phyloP scores from a whole-genome alignment of 1,139 yeast genomes.

The Tardiomyces digboiensis region DNA sequence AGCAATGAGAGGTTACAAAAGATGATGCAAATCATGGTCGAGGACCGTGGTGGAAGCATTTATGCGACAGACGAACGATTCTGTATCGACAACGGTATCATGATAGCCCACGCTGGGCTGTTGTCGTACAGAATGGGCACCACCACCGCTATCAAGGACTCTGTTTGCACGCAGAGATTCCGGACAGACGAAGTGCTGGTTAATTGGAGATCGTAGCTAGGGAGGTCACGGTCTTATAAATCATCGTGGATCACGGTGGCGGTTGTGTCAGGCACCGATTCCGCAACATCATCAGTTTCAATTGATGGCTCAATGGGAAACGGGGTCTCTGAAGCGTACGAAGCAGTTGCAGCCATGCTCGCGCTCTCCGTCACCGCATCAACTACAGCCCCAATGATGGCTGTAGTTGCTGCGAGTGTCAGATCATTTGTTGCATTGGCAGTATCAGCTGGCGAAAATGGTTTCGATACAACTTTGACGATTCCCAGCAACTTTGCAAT shows the following conservation, averaged over 20 bases:
- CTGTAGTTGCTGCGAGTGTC: no score
- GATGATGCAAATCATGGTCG: conserved; percentile 94
- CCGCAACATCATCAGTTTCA: no score
- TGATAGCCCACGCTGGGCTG: conserved; percentile 98
- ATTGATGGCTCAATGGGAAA: no score
- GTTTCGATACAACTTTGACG: conserved; percentile 12
- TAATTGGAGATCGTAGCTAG: no score
- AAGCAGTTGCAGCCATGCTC: no score
- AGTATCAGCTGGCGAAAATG: not conserved
- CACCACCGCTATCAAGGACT: conserved; percentile 44
- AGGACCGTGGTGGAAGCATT: conserved; percentile 77
- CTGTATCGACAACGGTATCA: conserved; percentile 95
- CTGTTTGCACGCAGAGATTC: conserved; percentile 89
- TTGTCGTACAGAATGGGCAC: conserved; percentile 80
- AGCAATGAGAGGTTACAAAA: conserved; percentile 85
- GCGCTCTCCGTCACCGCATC: no score
- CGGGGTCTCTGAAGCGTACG: no score
- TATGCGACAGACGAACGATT: conserved; percentile 95
- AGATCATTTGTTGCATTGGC: no score
- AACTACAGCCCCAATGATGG: no score
- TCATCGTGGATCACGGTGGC: no score
- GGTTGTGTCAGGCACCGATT: no score
- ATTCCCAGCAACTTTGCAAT: conserved; percentile 39
- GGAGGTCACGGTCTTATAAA: no score
- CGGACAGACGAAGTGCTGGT: conserved; percentile 90